Conservation (phyloP, 495 filamentous ascomycete genomes). For the Annulohypoxylon bovei region DNA sequence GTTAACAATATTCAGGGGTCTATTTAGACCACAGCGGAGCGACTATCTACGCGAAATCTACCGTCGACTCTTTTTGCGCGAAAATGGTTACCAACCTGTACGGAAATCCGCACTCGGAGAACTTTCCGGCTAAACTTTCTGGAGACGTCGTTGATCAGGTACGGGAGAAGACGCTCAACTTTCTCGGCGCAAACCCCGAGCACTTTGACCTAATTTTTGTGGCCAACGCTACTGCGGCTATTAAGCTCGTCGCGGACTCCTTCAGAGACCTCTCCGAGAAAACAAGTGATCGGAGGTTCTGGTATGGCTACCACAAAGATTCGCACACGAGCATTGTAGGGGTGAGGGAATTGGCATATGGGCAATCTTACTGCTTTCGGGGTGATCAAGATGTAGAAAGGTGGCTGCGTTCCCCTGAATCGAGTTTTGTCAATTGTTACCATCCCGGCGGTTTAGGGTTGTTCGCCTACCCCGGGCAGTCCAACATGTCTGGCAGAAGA, state of each 20-base stretch:
- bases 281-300: constrained; percentile 59
- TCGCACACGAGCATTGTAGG: constrained; percentile 80
- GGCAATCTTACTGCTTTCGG: constrained; percentile 67
- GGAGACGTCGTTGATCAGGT: constrained; percentile 69
- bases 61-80: constrained; percentile 66
- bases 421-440: constrained; percentile 39
- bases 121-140: constrained; percentile 69
- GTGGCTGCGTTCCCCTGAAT: constrained; percentile 63
- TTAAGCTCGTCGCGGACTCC: constrained; percentile 74
- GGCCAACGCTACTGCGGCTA: constrained; percentile 73
- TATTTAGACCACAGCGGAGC: constrained; percentile 83
- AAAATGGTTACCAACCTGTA: constrained; percentile 69
- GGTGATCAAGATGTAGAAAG: constrained; percentile 70
- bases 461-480: constrained; percentile 82
- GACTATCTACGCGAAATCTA: constrained; percentile 74
- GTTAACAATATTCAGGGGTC: constrained; percentile 45
- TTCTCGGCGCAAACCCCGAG: constrained; percentile 70
- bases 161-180: constrained; percentile 64
- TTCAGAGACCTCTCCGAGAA: constrained; percentile 66
- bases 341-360: constrained; percentile 67
- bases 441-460: constrained; percentile 57
- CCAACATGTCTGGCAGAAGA: constrained; percentile 79
- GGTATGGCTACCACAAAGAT: constrained; percentile 80
- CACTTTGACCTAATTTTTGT: constrained; percentile 76
- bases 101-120: constrained; percentile 81